Evolutionary conservation across 1,284 basidiomycete genomes (phyloP), one percentile per base, ranked within the genome.

Genomic region (Tilletia caries): DNA sequence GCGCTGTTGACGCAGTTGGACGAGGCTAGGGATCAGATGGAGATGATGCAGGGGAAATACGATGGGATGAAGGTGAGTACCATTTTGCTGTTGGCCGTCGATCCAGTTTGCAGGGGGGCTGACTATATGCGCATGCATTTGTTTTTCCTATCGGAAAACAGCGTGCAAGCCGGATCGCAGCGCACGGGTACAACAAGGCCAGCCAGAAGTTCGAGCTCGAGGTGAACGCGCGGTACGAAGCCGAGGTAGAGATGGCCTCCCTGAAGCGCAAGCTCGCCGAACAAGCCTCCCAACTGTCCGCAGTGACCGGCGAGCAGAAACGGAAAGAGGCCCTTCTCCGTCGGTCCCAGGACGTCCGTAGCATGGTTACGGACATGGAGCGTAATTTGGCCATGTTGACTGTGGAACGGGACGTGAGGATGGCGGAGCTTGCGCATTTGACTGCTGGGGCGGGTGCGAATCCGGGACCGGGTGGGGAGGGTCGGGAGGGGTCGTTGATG

Each of bases 171-270:
- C 91, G 92, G 80, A 91, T 93, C 77, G 94, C 92, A 75, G 91
- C 94, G 70, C 91, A 95, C 74, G 95, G 95, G 18, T 86, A 98
- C 68, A 91, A 90, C 0, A 91, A 94, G 50, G 95, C 95, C 1
- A 91, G 93, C 74, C 90, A 91, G 67, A 95, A 98, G 83, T 97
- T 95, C 81, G 93, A 96, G 82, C 89, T 89, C 69, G 95, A 98
- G 84, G 87, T 93, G 60, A 89, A 91, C 68, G 89, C 90, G 34
- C 88, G 95, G 25, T 89, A 91, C 27, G 94, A 96, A 74, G 92
- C 92, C 1, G 94, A 98, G 85, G 89, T 91, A 0, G 93, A 96
- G 85, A 91, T 97, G 73, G 91, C 90, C 20, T 88, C 91, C 65
- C 85, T 98, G 44, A 87, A 92, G 58, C 88, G 92, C 33, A 87